phyloP scores from a whole-genome alignment of 352 stramenopile genomes.

The Phytophthora ramorum region DNA sequence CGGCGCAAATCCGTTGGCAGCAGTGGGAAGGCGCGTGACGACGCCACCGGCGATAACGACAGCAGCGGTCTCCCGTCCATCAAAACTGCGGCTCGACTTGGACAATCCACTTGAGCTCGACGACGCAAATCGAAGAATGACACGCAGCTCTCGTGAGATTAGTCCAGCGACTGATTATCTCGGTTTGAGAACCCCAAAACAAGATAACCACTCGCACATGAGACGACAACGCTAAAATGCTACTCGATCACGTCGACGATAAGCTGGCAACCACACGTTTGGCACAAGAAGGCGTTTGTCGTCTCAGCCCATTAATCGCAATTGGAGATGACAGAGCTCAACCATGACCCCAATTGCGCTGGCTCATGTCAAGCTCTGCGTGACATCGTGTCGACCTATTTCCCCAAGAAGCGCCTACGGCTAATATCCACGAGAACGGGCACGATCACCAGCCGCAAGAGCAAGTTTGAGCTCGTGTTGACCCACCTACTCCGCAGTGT shows the following conservation, averaged over 20 bases:
- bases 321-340: too few relatives aligned
- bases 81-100: not conserved
- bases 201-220: too few relatives aligned
- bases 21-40: slow-evolving; percentile 2
- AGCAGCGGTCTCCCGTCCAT: slow-evolving; percentile 25
- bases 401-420: slow-evolving; percentile 51
- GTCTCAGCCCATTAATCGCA: too few relatives aligned
- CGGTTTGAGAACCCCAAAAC: too few relatives aligned
- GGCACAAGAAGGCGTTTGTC: too few relatives aligned
- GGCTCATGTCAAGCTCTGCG: slow-evolving; percentile 66
- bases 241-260: too few relatives aligned
- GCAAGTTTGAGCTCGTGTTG: slow-evolving; percentile 60
- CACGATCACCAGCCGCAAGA: slow-evolving; percentile 44
- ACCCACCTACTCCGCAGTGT: slow-evolving; percentile 59
- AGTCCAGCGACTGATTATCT: not conserved
- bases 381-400: slow-evolving; percentile 52
- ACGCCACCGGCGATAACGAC: slow-evolving; percentile 8
- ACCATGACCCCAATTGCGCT: slow-evolving; percentile 47
- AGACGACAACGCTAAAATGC: too few relatives aligned
- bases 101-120: slow-evolving; percentile 2
- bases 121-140: slow-evolving; percentile 22
- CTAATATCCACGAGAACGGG: slow-evolving; percentile 38
- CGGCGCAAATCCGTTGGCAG: slow-evolving; percentile 28
- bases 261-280: too few relatives aligned
- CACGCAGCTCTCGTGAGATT: not conserved